phyloP scores from a whole-genome alignment of 768 basidiomycete species.

The Russula ochroleuca region DNA sequence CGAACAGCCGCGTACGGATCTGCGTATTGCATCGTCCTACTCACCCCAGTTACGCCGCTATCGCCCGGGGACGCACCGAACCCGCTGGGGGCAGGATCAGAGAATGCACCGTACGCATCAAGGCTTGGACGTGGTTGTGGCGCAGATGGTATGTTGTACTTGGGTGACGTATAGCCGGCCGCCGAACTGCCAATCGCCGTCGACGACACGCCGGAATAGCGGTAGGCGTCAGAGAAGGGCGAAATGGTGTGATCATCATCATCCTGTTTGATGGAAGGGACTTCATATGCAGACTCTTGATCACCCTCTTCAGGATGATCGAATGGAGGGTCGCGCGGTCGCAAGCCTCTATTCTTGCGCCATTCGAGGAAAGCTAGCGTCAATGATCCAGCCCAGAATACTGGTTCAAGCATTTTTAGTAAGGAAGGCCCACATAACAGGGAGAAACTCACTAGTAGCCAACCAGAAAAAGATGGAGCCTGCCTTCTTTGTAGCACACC shows the following conservation, averaged over 20 bases:
- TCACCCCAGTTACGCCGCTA: slow-evolving; percentile 51
- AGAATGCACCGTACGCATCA: slow-evolving; percentile 89
- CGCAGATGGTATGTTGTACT: slow-evolving; percentile 35
- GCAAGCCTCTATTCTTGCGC: slow-evolving; percentile 58
- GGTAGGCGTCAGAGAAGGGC: slow-evolving; percentile 55
- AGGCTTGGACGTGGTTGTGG: slow-evolving; percentile 54
- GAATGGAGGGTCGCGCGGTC: slow-evolving; percentile 73
- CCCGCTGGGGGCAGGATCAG: slow-evolving; percentile 77
- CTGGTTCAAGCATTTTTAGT: slow-evolving; percentile 37
- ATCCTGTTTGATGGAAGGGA: slow-evolving; percentile 39
- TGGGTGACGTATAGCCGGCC: slow-evolving; percentile 32
- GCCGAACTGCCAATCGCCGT: slow-evolving; percentile 31
- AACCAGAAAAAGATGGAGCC: slow-evolving; percentile 89
- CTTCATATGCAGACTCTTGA: slow-evolving; percentile 49
- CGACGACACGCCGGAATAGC: slow-evolving; percentile 41
- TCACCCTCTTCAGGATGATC: slow-evolving; percentile 57
- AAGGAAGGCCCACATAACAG: not conserved
- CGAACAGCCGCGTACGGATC: slow-evolving; percentile 81
- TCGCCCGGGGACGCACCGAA: slow-evolving; percentile 46
- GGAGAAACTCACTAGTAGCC: slow-evolving; percentile 54
- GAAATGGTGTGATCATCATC: slow-evolving; percentile 32
- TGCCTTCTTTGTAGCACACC: slow-evolving; percentile 93
- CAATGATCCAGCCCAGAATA: slow-evolving; percentile 70
- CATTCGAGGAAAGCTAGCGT: slow-evolving; percentile 66
- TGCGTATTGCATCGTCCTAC: slow-evolving; percentile 91